These are phyloP conservation scores for Neofusicoccum sp. DNA, from an alignment of 2,329 filamentous ascomycete genomes.

Conservation along the genomic window DNA sequence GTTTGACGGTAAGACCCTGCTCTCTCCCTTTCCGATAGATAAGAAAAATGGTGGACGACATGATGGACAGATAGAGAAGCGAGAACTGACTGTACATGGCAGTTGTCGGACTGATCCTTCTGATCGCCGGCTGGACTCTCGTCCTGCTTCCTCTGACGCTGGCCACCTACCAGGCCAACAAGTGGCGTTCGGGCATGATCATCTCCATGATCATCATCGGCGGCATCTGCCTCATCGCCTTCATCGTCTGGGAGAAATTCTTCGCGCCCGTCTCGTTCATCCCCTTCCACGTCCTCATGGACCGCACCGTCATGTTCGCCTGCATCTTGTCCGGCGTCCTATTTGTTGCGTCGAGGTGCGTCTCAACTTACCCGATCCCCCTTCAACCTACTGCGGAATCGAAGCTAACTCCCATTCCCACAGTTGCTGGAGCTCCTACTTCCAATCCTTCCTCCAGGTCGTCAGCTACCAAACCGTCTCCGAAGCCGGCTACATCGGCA, in stretches of 20 bases:
- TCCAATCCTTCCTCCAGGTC: constrained; percentile 34
- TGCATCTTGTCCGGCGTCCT: constrained; percentile 47
- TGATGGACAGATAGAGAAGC: constrained; percentile 18
- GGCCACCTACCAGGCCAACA: constrained; percentile 20
- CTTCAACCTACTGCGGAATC: background rate
- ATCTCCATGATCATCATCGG: constrained; percentile 44
- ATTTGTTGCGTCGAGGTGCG: constrained; percentile 23
- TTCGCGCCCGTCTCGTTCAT: constrained; percentile 42
- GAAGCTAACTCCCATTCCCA: constrained; percentile 10
- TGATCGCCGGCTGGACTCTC: constrained; percentile 60
- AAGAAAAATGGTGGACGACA: background rate
- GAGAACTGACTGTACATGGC: background rate
- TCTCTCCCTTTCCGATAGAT: constrained; percentile 22
- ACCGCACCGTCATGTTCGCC: constrained; percentile 53
- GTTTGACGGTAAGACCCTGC: background rate
- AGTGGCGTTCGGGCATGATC: constrained; percentile 40
- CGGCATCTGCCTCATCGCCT: constrained; percentile 34
- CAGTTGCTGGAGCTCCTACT: constrained; percentile 38
- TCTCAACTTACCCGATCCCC: background rate
- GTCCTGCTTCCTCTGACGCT: constrained; percentile 65
- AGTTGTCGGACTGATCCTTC: constrained; percentile 60
- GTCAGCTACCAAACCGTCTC: constrained; percentile 25
- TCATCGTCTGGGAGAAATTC: constrained; percentile 41
- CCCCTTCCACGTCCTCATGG: constrained; percentile 47
- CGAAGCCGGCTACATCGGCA: constrained; percentile 28